Base-by-base conservation (phyloP, 2,329 filamentous ascomycete species). In the Dactylonectria macrodidyma region DNA sequence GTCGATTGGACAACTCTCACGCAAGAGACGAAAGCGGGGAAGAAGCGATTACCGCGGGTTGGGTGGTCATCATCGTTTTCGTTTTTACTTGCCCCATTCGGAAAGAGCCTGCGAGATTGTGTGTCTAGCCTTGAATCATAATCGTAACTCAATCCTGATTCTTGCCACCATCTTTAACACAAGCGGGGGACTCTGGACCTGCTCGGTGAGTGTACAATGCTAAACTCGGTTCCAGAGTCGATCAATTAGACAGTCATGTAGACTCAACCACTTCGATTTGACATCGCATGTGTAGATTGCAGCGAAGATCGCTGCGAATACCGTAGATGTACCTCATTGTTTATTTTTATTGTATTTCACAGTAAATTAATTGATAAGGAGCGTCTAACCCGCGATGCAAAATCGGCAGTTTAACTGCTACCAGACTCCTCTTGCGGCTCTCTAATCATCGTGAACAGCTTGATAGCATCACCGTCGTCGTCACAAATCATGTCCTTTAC, bases 401-500 rank as follows among this genome's bases (percentile, higher is more conserved):
- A 44, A 44, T 44, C 14, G 8, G 16, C 8, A 3, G 16, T 36
- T 54, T 36, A 22, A 5, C 73, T 22, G 66, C 64, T 4, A 79
- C 80, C 62, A 77, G 82, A 14, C 63, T 66, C 47, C 63, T 67
- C 64, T 70, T 72, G 19, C 67, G 84, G 81, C 26, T 85, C 83
- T 58, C 85, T 79, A 8, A 84, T 77, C 84, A 86, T 85, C 12
- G 83, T 81, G 67, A 82, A 86, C 52, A 90, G 78, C 75, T 84
- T 86, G 68, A 88, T 89, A 1, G 80, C 78, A 33, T 87, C 87
- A 3, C 88, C 88, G 2, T 86, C 84, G 75, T 93, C 91, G 65
- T 89, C 86, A 77, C 91, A 93, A 62, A 88, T 84, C 84, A 94
- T 90, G 75, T 91, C 88, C 76, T 86, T 89, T 8, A 85, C 86